A percentile compares a stretch with the other conserved stretches of the same genome.
These are phyloP conservation scores for Diplodia sapinea DNA, from an alignment of 2,329 filamentous ascomycete species.

Conservation along the genomic window DNA sequence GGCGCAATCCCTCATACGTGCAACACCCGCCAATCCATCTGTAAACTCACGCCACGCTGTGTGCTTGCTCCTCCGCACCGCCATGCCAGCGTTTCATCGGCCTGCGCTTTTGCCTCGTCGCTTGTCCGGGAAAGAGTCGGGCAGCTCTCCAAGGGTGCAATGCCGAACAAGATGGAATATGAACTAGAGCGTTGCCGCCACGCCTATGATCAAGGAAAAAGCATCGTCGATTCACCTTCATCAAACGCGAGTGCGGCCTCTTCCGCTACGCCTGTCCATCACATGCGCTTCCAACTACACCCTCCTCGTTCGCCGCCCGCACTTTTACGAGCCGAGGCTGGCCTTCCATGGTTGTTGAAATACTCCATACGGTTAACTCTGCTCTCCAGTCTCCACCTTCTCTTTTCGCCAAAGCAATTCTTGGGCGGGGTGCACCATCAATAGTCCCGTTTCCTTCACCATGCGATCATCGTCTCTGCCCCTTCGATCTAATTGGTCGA, in stretches of 20 bases:
- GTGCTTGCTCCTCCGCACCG: conserved; percentile 2
- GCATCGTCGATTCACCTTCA: not conserved
- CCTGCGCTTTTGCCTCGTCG: not conserved
- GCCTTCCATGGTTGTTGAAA: not conserved
- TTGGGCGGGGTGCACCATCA: not conserved
- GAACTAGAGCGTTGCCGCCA: not conserved
- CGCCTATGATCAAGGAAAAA: not conserved
- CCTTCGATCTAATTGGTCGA: conserved; percentile 1
- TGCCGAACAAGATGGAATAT: not conserved
- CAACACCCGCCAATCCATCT: too few relatives aligned
- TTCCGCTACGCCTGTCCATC: not conserved
- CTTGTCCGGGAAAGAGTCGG: not conserved
- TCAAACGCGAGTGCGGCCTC: not conserved
- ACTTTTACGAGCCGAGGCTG: not conserved
- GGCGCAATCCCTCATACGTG: not conserved
- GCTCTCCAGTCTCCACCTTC: not conserved
- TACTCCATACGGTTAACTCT: too few relatives aligned
- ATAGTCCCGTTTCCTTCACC: not conserved
- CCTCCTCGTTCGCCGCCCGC: too few relatives aligned
- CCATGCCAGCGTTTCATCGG: not conserved
- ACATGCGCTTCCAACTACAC: not conserved
- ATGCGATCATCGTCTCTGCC: not conserved
- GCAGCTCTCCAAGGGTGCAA: not conserved
- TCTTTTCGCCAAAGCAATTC: not conserved
- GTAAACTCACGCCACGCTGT: too few relatives aligned